Evolutionary conservation across 768 basidiomycete genomes (phyloP), one percentile per base, ranked within the genome.

Genomic region (Lentinus tigrinus): DNA sequence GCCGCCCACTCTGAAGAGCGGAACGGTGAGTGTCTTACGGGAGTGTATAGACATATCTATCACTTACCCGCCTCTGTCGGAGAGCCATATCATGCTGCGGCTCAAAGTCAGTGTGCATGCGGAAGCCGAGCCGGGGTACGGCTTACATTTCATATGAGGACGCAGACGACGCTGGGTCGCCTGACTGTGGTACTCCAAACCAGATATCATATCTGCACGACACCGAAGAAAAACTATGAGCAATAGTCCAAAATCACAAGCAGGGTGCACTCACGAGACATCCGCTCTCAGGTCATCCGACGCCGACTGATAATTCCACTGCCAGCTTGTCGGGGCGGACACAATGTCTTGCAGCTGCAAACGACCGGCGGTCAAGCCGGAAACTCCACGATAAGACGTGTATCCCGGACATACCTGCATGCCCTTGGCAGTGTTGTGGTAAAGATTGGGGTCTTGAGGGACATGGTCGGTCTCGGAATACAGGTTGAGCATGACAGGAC

Each of bases 131-230:
- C 10, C 14, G 14, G 7, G 19, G 14, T 16, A 16, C 21, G 24
- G 17, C 58, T 39, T 24, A 60, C 59, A 84, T 81, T 62, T 84
- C 83, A 58, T 75, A 84, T 0, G 77, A 77, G 2, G 81, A 82
- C 3, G 76, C 74, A 3, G 70, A 58, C 0, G 79, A 73, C 0
- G 82, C 82, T 7, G 81, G 77, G 1, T 64, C 62, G 43, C 81
- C 82, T 5, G 76, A 64, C 4, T 74, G 63, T 5, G 79, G 70
- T 16, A 64, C 68, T 38, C 83, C 83, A 26, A 76, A 66, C 83
- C 83, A 85, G 42, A 84, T 79, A 57, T 84, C 82, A 56, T 83
- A 85, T 23, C 79, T 79, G 36, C n/a, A n/a, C n/a, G n/a, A 11
- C 8, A 8, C 0, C 16, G 17, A 13, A 16, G 23, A 17, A 24